These are phyloP conservation scores for Globisporangium canariense DNA, from an alignment of 352 stramenopile species.

Conservation along the genomic window DNA sequence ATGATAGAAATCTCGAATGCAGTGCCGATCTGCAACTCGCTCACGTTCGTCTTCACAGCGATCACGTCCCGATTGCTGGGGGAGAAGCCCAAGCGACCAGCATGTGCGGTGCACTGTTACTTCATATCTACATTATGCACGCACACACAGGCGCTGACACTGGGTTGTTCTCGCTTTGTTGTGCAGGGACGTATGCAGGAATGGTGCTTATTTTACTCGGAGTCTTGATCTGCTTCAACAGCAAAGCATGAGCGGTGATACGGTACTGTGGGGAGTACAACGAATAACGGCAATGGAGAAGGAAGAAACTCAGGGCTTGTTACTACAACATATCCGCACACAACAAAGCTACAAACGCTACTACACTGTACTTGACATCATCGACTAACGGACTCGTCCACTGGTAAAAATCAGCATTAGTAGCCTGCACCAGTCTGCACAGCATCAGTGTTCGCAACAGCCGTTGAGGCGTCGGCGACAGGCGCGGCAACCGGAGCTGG, in stretches of 20 bases:
- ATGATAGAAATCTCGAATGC: slow-evolving; percentile 74
- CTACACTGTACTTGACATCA: background rate
- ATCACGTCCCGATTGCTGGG: slow-evolving; percentile 73
- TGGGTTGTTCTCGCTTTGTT: background rate
- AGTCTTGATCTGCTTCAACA: slow-evolving; percentile 67
- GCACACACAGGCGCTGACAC: background rate
- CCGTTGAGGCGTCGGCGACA: background rate
- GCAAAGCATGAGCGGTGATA: slow-evolving; percentile 25
- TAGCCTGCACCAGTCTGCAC: background rate
- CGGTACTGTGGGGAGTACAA: too few species aligned
- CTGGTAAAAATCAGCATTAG: background rate
- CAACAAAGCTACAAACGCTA: background rate
- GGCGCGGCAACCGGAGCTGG: too few species aligned
- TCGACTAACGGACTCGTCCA: background rate
- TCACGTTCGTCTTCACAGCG: slow-evolving; percentile 87
- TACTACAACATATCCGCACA: too few species aligned
- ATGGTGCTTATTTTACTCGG: slow-evolving; percentile 62
- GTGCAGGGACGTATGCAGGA: slow-evolving; percentile 51
- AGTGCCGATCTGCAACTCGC: slow-evolving; percentile 87
- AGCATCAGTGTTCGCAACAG: background rate
- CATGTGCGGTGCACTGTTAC: slow-evolving; percentile 37
- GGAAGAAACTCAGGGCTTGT: too few species aligned
- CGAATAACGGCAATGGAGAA: too few species aligned
- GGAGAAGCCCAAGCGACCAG: slow-evolving; percentile 61
- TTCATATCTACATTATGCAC: slow-evolving; percentile 3